Conservation (phyloP, 179 eudicot genomes). For the Nepenthes alata region DNA sequence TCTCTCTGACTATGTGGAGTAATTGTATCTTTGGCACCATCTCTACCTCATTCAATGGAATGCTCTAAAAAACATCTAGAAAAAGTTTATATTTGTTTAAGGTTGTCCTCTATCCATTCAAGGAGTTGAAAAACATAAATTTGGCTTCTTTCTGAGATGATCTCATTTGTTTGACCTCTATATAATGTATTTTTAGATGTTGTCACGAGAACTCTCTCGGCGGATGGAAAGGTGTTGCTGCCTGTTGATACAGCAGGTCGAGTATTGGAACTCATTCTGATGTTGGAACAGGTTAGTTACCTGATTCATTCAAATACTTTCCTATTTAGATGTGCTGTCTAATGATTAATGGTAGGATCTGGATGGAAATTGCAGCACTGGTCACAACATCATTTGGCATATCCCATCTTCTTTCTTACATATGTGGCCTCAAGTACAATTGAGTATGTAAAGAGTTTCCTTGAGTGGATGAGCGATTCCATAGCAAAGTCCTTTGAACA, state of each 20-base stretch:
- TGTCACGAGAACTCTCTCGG: constrained; percentile 56
- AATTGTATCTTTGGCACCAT: neutral
- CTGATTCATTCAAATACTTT: neutral
- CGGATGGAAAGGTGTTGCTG: constrained; percentile 72
- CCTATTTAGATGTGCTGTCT: constrained; percentile 3
- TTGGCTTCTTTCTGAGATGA: neutral
- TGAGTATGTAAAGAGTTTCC: constrained; percentile 88
- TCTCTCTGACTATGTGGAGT: neutral
- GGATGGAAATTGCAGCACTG: constrained; percentile 61
- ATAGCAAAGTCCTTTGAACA: constrained; percentile 94
- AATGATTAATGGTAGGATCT: constrained; percentile 9
- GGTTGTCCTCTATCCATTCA: too few relatives aligned
- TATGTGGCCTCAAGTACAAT: constrained; percentile 84
- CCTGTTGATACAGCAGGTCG: constrained; percentile 99
- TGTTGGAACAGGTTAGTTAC: constrained; percentile 67
- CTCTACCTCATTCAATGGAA: neutral
- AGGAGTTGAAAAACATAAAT: too few relatives aligned
- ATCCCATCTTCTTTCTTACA: constrained; percentile 87
- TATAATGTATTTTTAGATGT: constrained; percentile 28
- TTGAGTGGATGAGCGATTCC: constrained; percentile 97
- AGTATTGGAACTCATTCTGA: constrained; percentile 65
- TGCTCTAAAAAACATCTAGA: neutral
- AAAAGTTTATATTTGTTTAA: neutral
- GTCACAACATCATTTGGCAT: constrained; percentile 77
- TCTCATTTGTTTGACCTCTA: neutral